Evolutionary conservation across 305 asterid genomes (phyloP).

Genomic region (Solanum chacoense): DNA sequence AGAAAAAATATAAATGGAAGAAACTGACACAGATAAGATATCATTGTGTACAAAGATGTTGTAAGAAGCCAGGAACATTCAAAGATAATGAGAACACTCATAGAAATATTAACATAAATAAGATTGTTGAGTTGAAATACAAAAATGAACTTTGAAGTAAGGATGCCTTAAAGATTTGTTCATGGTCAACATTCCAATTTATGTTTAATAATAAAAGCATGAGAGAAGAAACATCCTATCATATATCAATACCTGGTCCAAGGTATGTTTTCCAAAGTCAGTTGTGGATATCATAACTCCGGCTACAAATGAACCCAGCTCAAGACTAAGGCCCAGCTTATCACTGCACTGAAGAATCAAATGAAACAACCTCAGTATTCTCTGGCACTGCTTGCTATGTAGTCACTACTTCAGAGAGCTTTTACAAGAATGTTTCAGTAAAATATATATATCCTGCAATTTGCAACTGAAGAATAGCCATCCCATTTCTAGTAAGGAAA

Average conservation of each 20-base stretch:
- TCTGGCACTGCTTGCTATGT: background rate
- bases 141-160: background rate
- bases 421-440: background rate
- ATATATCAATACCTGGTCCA: constrained; percentile 47
- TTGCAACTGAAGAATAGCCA: background rate
- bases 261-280: constrained; percentile 72
- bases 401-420: background rate
- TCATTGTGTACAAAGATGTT: background rate
- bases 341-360: constrained; percentile 79
- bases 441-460: background rate
- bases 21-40: background rate
- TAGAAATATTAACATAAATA: background rate
- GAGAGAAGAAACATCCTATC: background rate
- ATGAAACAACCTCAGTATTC: background rate
- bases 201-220: background rate
- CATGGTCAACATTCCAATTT: background rate
- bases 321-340: constrained; percentile 92
- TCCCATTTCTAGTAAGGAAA: background rate
- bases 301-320: constrained; percentile 87
- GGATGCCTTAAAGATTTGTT: background rate
- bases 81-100: background rate
- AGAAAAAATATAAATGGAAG: background rate
- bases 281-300: constrained; percentile 94
- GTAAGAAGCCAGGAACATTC: background rate
- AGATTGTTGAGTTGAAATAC: background rate